Evolutionary conservation across 208 protist genomes (phyloP), one percentile per base, ranked within the genome.

Genomic region (Vickermania ingenoplastis): DNA sequence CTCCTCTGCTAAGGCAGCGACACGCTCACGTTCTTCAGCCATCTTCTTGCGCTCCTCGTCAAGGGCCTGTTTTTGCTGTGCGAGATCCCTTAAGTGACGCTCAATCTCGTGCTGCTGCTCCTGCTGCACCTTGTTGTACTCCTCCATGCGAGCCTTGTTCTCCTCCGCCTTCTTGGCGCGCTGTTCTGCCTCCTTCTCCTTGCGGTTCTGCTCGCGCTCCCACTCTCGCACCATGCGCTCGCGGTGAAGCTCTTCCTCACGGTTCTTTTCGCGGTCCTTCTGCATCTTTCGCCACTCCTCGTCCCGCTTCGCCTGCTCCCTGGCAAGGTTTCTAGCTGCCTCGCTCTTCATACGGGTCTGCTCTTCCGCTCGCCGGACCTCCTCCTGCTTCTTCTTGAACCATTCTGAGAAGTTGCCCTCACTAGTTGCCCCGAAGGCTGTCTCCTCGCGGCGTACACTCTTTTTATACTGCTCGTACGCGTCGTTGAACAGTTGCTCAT

Each of bases 301-400:
- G 1, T 78, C 81, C 2, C 75, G 71, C 51, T 78, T 63, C 45
- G 77, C 71, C 68, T 92, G 80, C 59, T 92, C 85, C 26, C 75
- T 65, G 62, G 87, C 85, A 49, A 92, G 52, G 41, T 79, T 73
- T 49, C 70, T 77, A 31, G 85, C 78, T 63, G 82, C 80, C 61
- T 92, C 81, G 59, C 80, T 71, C 59, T 87, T 86, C 24, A 78
- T 79, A 59, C 77, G 77, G 22, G 69, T 80, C 49, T 75, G 62
- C 68, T 89, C 85, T 67, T 89, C 81, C 27, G 79, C 73, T 29
- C 69, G 71, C 24, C 79, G 75, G 65, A 89, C 65, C 69, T 92
- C 81, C 60, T 89, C 85, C 61, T 89, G 85, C 62, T 89, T 89
- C 57, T 77, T 69, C 49, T 82, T 81, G 60, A 92, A 92, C 85